Base-by-base conservation (phyloP, 257 asterid species). In the Henckelia pumila region DNA sequence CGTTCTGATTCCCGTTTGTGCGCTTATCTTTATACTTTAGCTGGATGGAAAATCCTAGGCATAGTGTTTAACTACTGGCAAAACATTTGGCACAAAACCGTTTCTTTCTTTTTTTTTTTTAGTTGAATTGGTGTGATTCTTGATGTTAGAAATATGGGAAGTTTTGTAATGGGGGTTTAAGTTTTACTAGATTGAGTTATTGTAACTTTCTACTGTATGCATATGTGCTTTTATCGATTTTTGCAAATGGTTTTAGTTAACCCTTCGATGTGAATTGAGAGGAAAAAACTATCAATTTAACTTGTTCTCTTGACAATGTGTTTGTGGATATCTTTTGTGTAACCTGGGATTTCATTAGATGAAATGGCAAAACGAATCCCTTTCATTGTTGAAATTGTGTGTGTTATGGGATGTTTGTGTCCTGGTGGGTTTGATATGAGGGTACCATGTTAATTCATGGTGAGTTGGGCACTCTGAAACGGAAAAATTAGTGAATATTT, bases 171-270 rank as follows among this genome's bases (percentile, higher is more conserved):
- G 64, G 14, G 65, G 11, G 73, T 58, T 28, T 70, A n/a, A 14
- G 55, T 11, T 37, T 37, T 10, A 6, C 32, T 37, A 19, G 20
- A 16, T 47, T 47, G 53, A 47, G 19, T 47, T 47, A 13, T 28
- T 74, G 75, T 14, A 44, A 28, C 14, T 67, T 56, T 53, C 66
- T 37, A 29, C 32, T 33, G 63, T 56, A 62, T 47, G 67, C 53
- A 16, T 32, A 14, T 10, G 70, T 22, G 59, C 26, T 55, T 53
- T 1, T 16, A 11, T 49, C 1, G 5, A 50, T 33, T 21, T 20
- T 1, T n/a, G 29, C n/a, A 59, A 13, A 4, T 20, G 20, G 47
- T 23, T 3, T n/a, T 20, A 61, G 40, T 35, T 28, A 8, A 61
- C 26, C 66, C 4, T 13, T 5, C n/a, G 56, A 6, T 64, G 20